Base-by-base conservation (phyloP, 768 basidiomycete genomes). In the Ramaria rubella region DNA sequence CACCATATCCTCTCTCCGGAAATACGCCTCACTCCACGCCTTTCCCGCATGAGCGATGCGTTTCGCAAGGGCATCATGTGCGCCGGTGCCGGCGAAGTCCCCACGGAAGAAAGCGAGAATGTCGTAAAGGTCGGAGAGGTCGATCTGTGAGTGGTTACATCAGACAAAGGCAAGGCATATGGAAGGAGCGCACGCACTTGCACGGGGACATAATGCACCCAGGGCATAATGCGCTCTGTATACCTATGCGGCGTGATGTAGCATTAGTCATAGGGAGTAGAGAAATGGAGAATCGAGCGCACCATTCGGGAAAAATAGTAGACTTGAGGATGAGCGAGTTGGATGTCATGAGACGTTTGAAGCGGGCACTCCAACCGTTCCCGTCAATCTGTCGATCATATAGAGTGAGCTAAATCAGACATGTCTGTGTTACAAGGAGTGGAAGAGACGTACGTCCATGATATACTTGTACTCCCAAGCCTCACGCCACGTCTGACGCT, bases 231-330 rank as follows among this genome's bases (percentile, higher is more conserved):
- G 11, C 82, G 77, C 55, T 82, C 79, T 14, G 68, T 71, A 58
- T 71, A 84, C 81, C 81, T 82, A 59, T n/a, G 24, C 9, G 12
- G 21, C 14, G 8, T 60, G n/a, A n/a, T 36, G 27, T 43, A 29
- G 53, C 27, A 55, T 7, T 24, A 34, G 19, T 31, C 11, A 21
- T 33, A 29, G 50, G 33, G 48, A 38, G 24, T 24, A 29, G 40
- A 36, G 26, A 44, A 52, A 49, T 17, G 7, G 50, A 23, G 52
- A 50, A 49, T 36, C 14, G 24, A 27, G 60, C 70, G 12, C 62
- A 83, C 87, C 87, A 88, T 69, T 87, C 87, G 0, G 85, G 85
- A 63, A 83, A 87, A 59, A 87, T 77, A 0, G 85, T 87, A 33
- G 81, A 73, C 64, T 87, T 87, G 71, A 88, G 80, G 5, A 87